Percentiles rank a stretch among this genome's conserved stretches.
These are phyloP conservation scores for Diaporthe eres DNA, from an alignment of 2,329 filamentous ascomycete genomes.

Conservation along the genomic window DNA sequence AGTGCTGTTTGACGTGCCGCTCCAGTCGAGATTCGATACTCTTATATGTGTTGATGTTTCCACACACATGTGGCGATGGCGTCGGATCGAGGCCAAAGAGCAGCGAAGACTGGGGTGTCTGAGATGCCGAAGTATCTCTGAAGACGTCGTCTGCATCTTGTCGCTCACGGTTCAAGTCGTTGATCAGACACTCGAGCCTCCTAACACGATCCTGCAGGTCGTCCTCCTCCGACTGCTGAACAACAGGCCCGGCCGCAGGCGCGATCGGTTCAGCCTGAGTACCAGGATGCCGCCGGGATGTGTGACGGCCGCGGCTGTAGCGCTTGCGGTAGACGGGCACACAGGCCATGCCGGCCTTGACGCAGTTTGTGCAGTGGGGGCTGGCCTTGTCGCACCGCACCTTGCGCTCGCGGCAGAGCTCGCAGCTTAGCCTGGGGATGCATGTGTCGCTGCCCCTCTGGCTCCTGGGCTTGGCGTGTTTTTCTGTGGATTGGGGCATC, in stretches of 20 bases:
- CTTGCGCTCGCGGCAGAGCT: conserved; percentile 44
- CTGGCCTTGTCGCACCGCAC: conserved; percentile 46
- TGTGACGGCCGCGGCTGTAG: background rate
- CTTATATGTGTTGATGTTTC: background rate
- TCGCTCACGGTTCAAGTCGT: background rate
- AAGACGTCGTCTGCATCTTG: background rate
- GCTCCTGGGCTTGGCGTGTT: background rate
- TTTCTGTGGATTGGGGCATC: background rate
- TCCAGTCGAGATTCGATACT: background rate
- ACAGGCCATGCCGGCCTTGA: conserved; percentile 39
- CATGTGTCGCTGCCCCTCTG: background rate
- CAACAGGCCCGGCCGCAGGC: background rate
- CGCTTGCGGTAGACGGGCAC: conserved; percentile 40
- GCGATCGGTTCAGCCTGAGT: background rate
- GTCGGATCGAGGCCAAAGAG: background rate
- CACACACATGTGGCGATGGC: background rate
- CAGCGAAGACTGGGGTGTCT: background rate
- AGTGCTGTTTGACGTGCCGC: background rate
- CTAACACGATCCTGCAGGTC: background rate
- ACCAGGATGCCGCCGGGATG: background rate
- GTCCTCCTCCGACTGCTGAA: background rate
- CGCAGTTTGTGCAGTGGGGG: conserved; percentile 44
- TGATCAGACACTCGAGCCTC: conserved; percentile 5
- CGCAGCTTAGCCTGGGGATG: conserved; percentile 30
- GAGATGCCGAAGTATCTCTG: background rate